Percentiles rank a stretch among this genome's conserved stretches.
These are phyloP conservation scores for Tuber umbilicatum DNA, from an alignment of 495 filamentous ascomycete species.

Conservation along the genomic window DNA sequence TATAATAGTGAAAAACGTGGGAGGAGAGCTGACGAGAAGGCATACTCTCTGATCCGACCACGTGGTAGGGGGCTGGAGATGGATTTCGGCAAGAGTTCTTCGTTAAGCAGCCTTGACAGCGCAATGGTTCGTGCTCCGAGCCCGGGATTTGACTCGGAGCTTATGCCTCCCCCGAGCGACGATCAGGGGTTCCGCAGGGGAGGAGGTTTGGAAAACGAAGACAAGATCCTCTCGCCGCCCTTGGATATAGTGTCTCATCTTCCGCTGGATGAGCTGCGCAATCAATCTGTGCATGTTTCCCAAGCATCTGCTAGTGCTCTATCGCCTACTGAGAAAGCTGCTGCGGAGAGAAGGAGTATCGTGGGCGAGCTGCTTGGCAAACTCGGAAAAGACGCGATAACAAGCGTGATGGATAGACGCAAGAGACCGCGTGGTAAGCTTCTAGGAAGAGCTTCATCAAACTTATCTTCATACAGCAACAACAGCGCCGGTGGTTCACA, in stretches of 20 bases:
- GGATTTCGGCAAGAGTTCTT: conserved; percentile 21
- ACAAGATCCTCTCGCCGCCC: background rate
- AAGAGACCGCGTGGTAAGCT: conserved; percentile 35
- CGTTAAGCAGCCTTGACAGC: conserved; percentile 25
- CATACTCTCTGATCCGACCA: conserved; percentile 15
- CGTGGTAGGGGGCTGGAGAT: conserved; percentile 18
- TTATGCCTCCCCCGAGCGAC: conserved; percentile 10
- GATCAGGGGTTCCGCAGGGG: background rate
- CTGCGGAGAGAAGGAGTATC: conserved; percentile 7
- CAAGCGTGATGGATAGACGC: conserved; percentile 34
- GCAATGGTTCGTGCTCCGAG: conserved; percentile 4
- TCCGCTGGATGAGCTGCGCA: background rate
- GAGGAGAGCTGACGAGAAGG: conserved; percentile 26
- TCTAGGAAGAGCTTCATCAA: conserved; percentile 36
- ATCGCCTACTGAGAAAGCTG: background rate
- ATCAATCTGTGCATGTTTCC: background rate
- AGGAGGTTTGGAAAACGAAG: background rate
- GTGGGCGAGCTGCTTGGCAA: conserved; percentile 37
- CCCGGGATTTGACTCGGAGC: conserved; percentile 6
- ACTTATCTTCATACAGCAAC: conserved; percentile 25
- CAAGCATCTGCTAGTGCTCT: background rate
- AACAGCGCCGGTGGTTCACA: conserved; percentile 13
- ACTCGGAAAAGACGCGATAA: conserved; percentile 33
- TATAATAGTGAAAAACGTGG: conserved; percentile 24
- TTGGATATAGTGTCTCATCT: conserved; percentile 9